A percentile compares a stretch with the other conserved stretches of the same genome.
Evolutionary conservation across 78 protist species (phyloP).

Genomic region (Dictyostelium intermedium): DNA sequence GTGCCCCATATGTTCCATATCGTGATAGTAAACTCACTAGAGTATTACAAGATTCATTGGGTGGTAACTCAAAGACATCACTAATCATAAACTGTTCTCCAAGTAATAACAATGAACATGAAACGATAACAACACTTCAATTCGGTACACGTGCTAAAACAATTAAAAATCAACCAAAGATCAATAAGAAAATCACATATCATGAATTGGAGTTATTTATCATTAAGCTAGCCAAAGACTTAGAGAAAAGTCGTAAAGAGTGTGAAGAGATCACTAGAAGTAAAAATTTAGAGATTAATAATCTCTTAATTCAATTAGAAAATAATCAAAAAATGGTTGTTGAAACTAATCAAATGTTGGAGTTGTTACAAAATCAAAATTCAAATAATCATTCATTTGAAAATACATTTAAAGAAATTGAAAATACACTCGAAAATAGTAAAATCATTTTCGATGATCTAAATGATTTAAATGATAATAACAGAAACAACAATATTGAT

Average conservation of each 20-base stretch:
- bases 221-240: background rate
- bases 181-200: constrained; percentile 84
- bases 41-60: constrained; percentile 87
- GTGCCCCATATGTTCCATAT: constrained; percentile 84
- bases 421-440: background rate
- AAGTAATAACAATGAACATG: constrained; percentile 75
- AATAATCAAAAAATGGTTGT: background rate
- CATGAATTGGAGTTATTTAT: constrained; percentile 18
- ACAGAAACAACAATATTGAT: background rate
- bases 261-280: background rate
- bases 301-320: background rate
- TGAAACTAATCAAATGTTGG: background rate
- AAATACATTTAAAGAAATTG: background rate
- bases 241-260: constrained; percentile 2
- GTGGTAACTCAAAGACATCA: constrained; percentile 89
- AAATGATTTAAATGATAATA: background rate
- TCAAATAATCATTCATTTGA: background rate
- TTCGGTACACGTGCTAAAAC: constrained; percentile 92
- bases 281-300: background rate
- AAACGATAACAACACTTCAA: constrained; percentile 87
- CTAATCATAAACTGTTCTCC: constrained; percentile 83
- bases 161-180: constrained; percentile 88
- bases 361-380: background rate
- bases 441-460: background rate
- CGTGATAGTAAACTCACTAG: constrained; percentile 90